Evolutionary conservation across 148 eudicot species (phyloP).

Genomic region (Cornus suecica): DNA sequence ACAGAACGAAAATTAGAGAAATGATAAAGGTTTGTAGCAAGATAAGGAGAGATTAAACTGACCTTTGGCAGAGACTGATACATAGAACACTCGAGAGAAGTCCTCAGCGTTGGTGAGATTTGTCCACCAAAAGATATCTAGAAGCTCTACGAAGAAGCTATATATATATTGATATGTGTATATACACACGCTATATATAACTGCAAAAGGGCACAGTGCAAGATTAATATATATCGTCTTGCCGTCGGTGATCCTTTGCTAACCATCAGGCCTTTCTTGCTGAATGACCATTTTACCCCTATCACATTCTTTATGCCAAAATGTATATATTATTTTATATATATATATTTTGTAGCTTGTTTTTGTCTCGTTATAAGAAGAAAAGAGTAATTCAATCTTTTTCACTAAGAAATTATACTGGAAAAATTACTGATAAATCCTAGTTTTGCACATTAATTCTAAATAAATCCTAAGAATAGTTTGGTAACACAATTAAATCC

Average conservation of each 20-base stretch:
- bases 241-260: not conserved
- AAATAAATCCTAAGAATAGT: too few relatives aligned
- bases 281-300: not conserved
- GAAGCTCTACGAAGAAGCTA: not conserved
- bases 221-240: slow-evolving; percentile 2
- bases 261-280: too few relatives aligned
- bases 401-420: too few relatives aligned
- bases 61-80: slow-evolving; percentile 2
- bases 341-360: too few relatives aligned
- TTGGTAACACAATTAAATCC: too few relatives aligned
- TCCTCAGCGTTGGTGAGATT: not conserved
- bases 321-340: too few relatives aligned
- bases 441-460: too few relatives aligned
- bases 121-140: not conserved
- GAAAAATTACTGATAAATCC: too few relatives aligned
- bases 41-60: slow-evolving; percentile 2
- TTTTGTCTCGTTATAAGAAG: too few relatives aligned
- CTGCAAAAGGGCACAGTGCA: not conserved
- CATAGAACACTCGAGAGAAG: not conserved
- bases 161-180: too few relatives aligned
- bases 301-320: not conserved
- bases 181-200: not conserved
- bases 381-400: too few relatives aligned
- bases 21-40: not conserved
- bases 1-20: not conserved